Evolutionary conservation across 345 rosid genomes (phyloP), one percentile per base, ranked within the genome.

Genomic region (Rhizophora apiculata): DNA sequence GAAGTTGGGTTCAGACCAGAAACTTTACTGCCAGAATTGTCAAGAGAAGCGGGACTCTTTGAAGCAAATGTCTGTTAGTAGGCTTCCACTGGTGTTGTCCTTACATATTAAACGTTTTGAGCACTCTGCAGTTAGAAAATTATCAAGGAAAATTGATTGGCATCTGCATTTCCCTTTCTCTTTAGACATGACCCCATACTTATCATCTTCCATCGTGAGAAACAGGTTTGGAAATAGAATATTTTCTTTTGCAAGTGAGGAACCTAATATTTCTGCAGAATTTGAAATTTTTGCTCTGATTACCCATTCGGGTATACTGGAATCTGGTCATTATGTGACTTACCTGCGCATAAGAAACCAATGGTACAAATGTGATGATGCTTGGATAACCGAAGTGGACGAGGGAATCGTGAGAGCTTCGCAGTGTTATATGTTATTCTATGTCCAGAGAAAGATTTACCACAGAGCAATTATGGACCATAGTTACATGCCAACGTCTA

Each of bases 381-480:
- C 79, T 1, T 75, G 79, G 79, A 54, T 75, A 30, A 70, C 74
- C 1, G 74, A 70, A 58, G 79, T 75, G 54, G 79, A 75, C 39
- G 79, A 75, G 65, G 56, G 52, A 20, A 24, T 70, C 20, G 79
- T 75, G 46, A 70, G 74, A 53, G 79, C 74, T 39, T 65, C 79
- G 21, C 74, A 75, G 46, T 75, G 79, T 24, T 75, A 75, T 20
- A 75, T 75, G 79, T 64, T 75, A 21, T 75, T 75, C 62, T 75
- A 75, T 27, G 79, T 61, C 22, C 79, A 70, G 73, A 70, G 79
- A 71, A 54, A 11, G 70, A 78, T 87, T 67, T 76, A 78, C 75
- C 51, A 69, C 73, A 78, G 78, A 79, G 81, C 80, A 6, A 79
- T 72, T n/a, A 81, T 81, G 62, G 87, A 83, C 60, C 65, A 56